Conservation (phyloP, 108 stramenopile species). For the Discostella stelligeroides region DNA sequence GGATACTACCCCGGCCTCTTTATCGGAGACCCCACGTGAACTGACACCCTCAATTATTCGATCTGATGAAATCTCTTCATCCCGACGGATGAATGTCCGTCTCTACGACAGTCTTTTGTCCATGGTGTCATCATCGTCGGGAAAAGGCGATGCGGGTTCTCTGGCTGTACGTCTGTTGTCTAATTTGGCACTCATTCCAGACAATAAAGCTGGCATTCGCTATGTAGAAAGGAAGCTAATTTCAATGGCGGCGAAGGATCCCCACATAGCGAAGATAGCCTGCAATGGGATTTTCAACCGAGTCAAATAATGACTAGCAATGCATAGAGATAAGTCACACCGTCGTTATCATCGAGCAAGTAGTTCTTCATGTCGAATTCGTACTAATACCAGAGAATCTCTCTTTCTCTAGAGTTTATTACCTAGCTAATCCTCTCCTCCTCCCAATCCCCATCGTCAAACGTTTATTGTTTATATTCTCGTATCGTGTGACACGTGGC, state of each 20-base stretch:
- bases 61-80: constrained; percentile 26
- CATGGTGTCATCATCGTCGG: constrained; percentile 67
- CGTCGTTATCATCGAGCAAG: no score
- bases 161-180: constrained; percentile 66
- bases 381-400: no score
- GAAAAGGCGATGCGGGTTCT: constrained; percentile 65
- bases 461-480: no score
- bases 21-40: constrained; percentile 6
- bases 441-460: no score
- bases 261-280: constrained; percentile 66
- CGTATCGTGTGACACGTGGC: no score
- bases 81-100: constrained; percentile 44
- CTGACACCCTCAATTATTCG: constrained; percentile 27
- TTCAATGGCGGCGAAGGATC: constrained; percentile 65
- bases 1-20: background rate
- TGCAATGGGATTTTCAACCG: constrained; percentile 58
- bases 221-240: constrained; percentile 73
- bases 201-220: constrained; percentile 56
- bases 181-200: constrained; percentile 59
- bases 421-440: no score
- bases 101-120: constrained; percentile 77
- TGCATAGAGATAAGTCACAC: no score
- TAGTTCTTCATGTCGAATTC: no score
- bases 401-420: no score
- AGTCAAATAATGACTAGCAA: constrained; percentile 22